Evolutionary conservation across 2,329 filamentous ascomycete genomes (phyloP).

Genomic region (Fusarium chlamydosporum): DNA sequence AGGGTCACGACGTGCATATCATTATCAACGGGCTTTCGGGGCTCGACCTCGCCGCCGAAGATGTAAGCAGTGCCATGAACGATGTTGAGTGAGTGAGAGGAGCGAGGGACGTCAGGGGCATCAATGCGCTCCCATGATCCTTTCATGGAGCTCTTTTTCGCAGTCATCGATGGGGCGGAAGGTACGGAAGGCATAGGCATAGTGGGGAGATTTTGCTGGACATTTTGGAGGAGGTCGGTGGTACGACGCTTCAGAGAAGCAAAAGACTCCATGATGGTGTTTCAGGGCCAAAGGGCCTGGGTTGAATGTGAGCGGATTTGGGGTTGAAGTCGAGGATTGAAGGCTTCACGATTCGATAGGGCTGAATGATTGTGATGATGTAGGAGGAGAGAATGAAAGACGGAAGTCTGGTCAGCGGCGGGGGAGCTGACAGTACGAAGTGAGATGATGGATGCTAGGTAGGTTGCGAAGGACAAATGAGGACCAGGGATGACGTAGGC

Average conservation of each 20-base stretch:
- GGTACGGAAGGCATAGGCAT: conserved; percentile 57
- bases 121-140: conserved; percentile 73
- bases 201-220: conserved; percentile 62
- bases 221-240: conserved; percentile 65
- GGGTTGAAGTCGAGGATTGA: neutral
- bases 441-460: conserved; percentile 29
- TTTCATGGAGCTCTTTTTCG: conserved; percentile 58
- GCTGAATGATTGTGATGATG: conserved; percentile 27
- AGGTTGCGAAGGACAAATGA: conserved; percentile 23
- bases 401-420: conserved; percentile 34
- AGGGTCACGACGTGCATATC: conserved; percentile 76
- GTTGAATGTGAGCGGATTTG: conserved; percentile 7
- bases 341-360: neutral
- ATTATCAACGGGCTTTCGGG: conserved; percentile 79
- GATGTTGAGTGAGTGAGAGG: conserved; percentile 79
- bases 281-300: conserved; percentile 31
- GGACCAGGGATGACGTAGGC: conserved; percentile 40
- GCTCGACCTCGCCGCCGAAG: conserved; percentile 81
- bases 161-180: conserved; percentile 51
- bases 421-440: conserved; percentile 43
- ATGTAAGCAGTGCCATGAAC: conserved; percentile 71
- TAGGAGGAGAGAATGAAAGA: conserved; percentile 26
- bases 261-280: conserved; percentile 62
- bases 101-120: conserved; percentile 73
- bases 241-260: conserved; percentile 68